These are phyloP conservation scores for Ascochyta clinopodiicola DNA, from an alignment of 2,329 filamentous ascomycete genomes.

Conservation along the genomic window DNA sequence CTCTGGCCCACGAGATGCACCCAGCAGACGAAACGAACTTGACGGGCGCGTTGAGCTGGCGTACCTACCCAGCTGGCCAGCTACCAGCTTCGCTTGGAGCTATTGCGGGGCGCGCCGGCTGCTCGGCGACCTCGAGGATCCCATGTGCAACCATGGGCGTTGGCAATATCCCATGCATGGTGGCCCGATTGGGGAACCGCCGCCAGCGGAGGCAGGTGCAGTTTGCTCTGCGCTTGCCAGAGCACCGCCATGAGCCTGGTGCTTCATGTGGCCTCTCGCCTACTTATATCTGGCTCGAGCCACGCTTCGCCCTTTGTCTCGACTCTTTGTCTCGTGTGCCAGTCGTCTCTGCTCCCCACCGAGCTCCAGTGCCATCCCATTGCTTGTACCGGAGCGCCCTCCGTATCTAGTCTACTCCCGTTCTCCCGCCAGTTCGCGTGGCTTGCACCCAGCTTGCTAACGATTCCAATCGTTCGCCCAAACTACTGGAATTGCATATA, in stretches of 20 bases:
- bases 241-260: conserved; percentile 1
- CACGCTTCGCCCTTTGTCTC: background rate
- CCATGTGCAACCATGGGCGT: conserved; percentile 26
- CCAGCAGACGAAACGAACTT: background rate
- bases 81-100: conserved; percentile 1
- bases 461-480: background rate
- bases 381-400: conserved; percentile 1
- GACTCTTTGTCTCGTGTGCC: background rate
- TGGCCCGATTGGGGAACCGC: conserved; percentile 15
- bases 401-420: conserved; percentile 6
- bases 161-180: conserved; percentile 17
- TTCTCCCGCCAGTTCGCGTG: conserved; percentile 13
- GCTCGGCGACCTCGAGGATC: conserved; percentile 28
- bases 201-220: conserved; percentile 7
- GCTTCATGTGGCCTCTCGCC: background rate
- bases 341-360: background rate
- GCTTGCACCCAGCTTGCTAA: conserved; percentile 6
- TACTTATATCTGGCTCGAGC: conserved; percentile 14
- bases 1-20: background rate
- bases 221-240: conserved; percentile 8
- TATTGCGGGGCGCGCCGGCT: conserved; percentile 13
- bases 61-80: background rate
- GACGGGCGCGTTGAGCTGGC: background rate
- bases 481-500: conserved; percentile 6
- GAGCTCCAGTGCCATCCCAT: background rate